Evolutionary conservation across 2,329 filamentous ascomycete genomes (phyloP).

Genomic region (Xylaria sp.): DNA sequence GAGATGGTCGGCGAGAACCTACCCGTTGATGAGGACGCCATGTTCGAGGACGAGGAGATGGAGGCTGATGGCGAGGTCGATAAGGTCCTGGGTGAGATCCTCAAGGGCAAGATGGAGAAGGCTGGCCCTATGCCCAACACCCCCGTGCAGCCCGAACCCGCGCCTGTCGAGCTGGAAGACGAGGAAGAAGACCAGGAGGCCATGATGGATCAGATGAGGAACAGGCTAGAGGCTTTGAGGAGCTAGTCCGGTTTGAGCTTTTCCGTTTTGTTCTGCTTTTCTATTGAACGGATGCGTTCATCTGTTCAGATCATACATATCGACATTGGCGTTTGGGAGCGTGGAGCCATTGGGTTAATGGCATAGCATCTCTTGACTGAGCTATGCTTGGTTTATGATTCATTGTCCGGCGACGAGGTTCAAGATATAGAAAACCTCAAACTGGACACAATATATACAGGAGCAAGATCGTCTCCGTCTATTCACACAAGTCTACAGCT

Average conservation of each 20-base stretch:
- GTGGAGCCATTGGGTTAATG: constrained; percentile 32
- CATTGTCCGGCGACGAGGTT: constrained; percentile 17
- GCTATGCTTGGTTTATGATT: constrained; percentile 17
- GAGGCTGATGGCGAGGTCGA: constrained; percentile 85
- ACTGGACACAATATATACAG: constrained; percentile 29
- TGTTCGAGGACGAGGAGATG: constrained; percentile 78
- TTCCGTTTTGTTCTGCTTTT: background rate
- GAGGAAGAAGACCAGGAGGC: constrained; percentile 89
- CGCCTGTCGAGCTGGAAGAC: constrained; percentile 63
- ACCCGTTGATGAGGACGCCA: constrained; percentile 76
- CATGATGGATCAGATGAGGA: constrained; percentile 93
- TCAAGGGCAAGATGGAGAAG: constrained; percentile 82
- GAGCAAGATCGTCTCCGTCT: constrained; percentile 11
- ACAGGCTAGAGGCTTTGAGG: constrained; percentile 87
- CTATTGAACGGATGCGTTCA: constrained; percentile 11
- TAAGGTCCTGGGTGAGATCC: constrained; percentile 88
- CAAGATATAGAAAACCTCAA: constrained; percentile 11
- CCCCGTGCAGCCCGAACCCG: constrained; percentile 63
- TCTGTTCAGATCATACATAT: constrained; percentile 19
- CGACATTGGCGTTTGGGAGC: constrained; percentile 39
- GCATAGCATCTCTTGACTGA: constrained; percentile 26
- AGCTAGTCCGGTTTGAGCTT: constrained; percentile 63
- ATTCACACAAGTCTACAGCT: constrained; percentile 9
- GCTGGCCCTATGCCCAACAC: constrained; percentile 64
- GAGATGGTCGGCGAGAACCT: constrained; percentile 93